Base-by-base conservation (phyloP, 108 stramenopile species). In the Fragilariopsis cylindrus region DNA sequence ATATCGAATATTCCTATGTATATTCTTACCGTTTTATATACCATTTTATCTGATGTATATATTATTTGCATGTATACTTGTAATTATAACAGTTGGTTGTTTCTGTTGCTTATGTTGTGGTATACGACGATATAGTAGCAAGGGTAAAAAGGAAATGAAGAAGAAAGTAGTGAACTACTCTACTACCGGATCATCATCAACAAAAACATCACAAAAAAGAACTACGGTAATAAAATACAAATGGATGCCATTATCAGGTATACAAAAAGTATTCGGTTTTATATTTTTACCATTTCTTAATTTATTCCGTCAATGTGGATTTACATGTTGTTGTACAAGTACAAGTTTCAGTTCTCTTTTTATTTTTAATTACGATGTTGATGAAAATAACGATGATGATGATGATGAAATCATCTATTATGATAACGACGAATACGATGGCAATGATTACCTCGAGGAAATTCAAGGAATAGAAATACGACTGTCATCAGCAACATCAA, bases 81-180 rank as follows among this genome's bases (percentile, higher is more conserved):
- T 72, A 19, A 30, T 76, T 16, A 42, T 60, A 1, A 56, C 75
- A 2, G 71, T 65, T 62, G 72, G 84, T 0, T 84, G 66, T 58
- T 81, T 73, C 41, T 81, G 82, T 44, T 83, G 78, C 58, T 64
- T 78, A 43, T 49, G 78, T 15, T 79, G 78, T 65, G 70, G 80
- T 21, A 50, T 70, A 12, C 71, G 50, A 30, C 2, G 50, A 13
- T 13, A 52, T 13, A 1, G 50, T 13, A 2, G 1, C 50, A 9
- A 52, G 13, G 50, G 13, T 13, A 13, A 52, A 52, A 13, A 9
- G 39, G 30, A 30, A 30, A 30, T 2, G 30, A 30, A 30, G 30
- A 30, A 30, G 30, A 30, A 30, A 30, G 30, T 30, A 30, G 30
- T 1, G 30, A 30, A 30, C 30, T 30, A 1, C 30, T 30, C 30